Evolutionary conservation across 1,284 basidiomycete genomes (phyloP).

Genomic region (Leccinum griseonigrum): DNA sequence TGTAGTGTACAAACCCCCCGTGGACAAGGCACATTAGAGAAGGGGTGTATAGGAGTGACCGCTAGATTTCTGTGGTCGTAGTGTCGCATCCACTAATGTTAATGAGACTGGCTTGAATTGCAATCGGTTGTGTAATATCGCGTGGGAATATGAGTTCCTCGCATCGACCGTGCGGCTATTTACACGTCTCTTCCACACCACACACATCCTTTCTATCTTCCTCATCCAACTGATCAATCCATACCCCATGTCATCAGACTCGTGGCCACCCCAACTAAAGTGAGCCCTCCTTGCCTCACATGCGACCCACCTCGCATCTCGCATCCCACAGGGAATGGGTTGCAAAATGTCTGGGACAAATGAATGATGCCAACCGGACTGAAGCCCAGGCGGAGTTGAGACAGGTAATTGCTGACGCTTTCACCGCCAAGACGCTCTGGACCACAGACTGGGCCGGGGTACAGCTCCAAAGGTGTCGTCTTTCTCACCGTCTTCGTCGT

Average conservation of each 20-base stretch:
- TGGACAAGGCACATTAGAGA: conserved; percentile 40
- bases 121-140: neutral
- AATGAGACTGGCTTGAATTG: conserved; percentile 6
- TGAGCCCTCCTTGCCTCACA: conserved; percentile 24
- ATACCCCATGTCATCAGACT: conserved; percentile 53
- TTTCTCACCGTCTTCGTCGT: neutral
- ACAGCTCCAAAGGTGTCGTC: conserved; percentile 71
- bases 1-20: conserved; percentile 55
- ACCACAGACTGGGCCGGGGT: conserved; percentile 85
- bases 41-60: conserved; percentile 1
- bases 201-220: neutral
- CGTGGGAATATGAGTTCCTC: conserved; percentile 24
- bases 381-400: conserved; percentile 81
- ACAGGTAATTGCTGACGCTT: conserved; percentile 85
- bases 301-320: conserved; percentile 2
- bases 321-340: conserved; percentile 70
- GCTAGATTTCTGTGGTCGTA: conserved; percentile 29
- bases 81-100: conserved; percentile 26
- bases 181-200: conserved; percentile 7
- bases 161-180: neutral
- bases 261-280: conserved; percentile 66
- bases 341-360: conserved; percentile 76
- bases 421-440: conserved; percentile 76
- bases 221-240: conserved; percentile 5
- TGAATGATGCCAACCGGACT: conserved; percentile 70